phyloP scores from a whole-genome alignment of 2,329 filamentous ascomycete genomes.

The Sclerotinia borealis region DNA sequence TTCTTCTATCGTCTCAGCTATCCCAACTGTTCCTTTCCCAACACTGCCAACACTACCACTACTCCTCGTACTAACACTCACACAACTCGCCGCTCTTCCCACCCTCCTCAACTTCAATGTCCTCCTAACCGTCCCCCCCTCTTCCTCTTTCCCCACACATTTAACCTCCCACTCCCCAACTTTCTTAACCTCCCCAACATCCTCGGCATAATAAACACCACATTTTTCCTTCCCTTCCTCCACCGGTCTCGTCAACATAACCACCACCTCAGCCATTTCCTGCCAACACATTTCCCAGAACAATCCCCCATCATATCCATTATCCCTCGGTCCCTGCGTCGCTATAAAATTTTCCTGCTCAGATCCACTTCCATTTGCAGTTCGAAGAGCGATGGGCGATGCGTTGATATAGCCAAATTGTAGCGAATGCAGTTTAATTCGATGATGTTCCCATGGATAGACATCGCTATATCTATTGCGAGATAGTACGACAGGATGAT shows the following conservation, averaged over 20 bases:
- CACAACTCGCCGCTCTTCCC: not conserved
- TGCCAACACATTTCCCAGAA: slow-evolving; percentile 16
- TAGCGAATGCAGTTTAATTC: slow-evolving; percentile 73
- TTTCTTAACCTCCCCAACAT: slow-evolving; percentile 11
- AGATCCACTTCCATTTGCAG: slow-evolving; percentile 24
- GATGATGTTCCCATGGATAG: slow-evolving; percentile 78
- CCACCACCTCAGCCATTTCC: slow-evolving; percentile 12
- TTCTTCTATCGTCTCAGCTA: not conserved
- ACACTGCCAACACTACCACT: not conserved
- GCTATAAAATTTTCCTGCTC: slow-evolving; percentile 22
- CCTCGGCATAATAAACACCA: slow-evolving; percentile 17
- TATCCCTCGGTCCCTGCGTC: slow-evolving; percentile 16
- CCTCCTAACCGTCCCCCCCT: slow-evolving; percentile 14
- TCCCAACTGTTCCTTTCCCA: not conserved
- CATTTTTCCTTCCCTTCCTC: slow-evolving; percentile 17
- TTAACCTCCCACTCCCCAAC: slow-evolving; percentile 13
- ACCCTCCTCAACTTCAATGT: slow-evolving; percentile 9
- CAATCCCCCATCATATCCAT: slow-evolving; percentile 7
- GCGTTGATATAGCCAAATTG: slow-evolving; percentile 73
- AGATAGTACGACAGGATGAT: slow-evolving; percentile 19
- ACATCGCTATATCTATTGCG: slow-evolving; percentile 86
- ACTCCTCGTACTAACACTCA: not conserved
- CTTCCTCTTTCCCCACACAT: slow-evolving; percentile 8
- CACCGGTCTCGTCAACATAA: slow-evolving; percentile 18
- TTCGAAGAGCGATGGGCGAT: slow-evolving; percentile 47